These are phyloP conservation scores for Cunninghamia lanceolata DNA, from an alignment of 75 land plant genomes.

Conservation along the genomic window DNA sequence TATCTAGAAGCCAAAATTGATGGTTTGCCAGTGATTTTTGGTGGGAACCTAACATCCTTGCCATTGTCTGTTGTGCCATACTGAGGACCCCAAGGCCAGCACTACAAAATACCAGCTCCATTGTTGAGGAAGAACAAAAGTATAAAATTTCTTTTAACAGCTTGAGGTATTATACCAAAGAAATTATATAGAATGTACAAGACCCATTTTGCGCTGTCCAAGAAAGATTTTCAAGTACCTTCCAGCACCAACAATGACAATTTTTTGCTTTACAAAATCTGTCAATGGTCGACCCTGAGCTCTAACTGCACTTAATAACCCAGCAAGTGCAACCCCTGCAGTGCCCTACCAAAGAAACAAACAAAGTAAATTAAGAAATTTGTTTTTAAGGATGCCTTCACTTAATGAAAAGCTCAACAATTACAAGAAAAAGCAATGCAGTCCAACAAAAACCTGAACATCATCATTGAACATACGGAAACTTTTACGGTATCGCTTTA, in stretches of 20 bases:
- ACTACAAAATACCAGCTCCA: constrained; percentile 38
- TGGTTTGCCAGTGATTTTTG: constrained; percentile 21
- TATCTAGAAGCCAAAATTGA: constrained; percentile 80
- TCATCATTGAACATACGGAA: constrained; percentile 97
- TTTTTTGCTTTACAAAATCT: constrained; percentile 81
- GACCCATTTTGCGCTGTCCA: not conserved
- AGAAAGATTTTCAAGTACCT: constrained; percentile 43
- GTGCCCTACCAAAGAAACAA: constrained; percentile 62
- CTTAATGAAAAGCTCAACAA: not conserved
- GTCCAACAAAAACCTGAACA: constrained; percentile 62
- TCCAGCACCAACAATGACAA: constrained; percentile 95
- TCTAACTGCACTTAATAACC: constrained; percentile 85
- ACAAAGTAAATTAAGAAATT: not conserved
- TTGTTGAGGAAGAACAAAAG: not conserved
- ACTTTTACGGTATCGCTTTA: constrained; percentile 72
- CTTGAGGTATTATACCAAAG: not conserved
- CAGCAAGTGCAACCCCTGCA: constrained; percentile 96
- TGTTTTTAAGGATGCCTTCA: not conserved
- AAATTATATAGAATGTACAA: not conserved
- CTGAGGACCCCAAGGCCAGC: constrained; percentile 93
- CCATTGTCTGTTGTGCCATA: constrained; percentile 63
- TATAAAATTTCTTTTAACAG: not conserved
- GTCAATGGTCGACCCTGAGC: constrained; percentile 78
- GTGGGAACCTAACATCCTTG: constrained; percentile 51
- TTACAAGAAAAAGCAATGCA: not conserved